Percentiles rank a stretch among this genome's conserved stretches.
phyloP scores from a whole-genome alignment of 2,329 filamentous ascomycete species.

The Claviceps fusiformis region DNA sequence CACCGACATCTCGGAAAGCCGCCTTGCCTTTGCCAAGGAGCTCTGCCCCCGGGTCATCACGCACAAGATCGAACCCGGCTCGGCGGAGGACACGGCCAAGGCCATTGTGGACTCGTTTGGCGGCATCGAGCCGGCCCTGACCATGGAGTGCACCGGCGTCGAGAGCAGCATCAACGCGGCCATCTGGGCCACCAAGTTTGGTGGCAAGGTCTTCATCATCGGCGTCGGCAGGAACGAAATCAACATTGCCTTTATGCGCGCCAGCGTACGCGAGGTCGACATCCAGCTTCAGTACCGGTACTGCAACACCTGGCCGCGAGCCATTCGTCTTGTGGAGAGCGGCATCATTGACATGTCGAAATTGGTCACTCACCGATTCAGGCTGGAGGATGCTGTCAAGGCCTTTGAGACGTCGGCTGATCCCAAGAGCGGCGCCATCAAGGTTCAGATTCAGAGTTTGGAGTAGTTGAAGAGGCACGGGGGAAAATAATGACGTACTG shows the following conservation, averaged over 20 bases:
- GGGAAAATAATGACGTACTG: too few relatives aligned
- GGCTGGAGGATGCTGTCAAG: conserved; percentile 72
- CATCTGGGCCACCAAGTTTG: conserved; percentile 86
- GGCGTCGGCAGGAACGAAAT: conserved; percentile 94
- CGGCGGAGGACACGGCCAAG: conserved; percentile 57
- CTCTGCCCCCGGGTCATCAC: conserved; percentile 69
- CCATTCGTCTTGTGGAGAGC: conserved; percentile 75
- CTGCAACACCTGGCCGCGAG: conserved; percentile 88
- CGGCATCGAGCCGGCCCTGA: conserved; percentile 66
- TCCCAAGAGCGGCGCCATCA: conserved; percentile 88
- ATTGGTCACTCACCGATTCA: conserved; percentile 79
- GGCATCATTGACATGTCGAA: conserved; percentile 69
- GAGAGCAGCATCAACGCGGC: conserved; percentile 77
- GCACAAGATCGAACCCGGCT: conserved; percentile 57
- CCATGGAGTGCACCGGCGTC: conserved; percentile 88
- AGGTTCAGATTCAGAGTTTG: conserved; percentile 80
- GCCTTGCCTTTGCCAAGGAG: conserved; percentile 72
- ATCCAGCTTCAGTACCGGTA: conserved; percentile 96
- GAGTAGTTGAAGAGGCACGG: too few relatives aligned
- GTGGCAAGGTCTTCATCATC: conserved; percentile 93
- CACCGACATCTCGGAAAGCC: conserved; percentile 83
- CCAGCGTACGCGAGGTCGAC: conserved; percentile 84
- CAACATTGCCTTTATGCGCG: conserved; percentile 87
- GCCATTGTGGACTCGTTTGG: conserved; percentile 57
- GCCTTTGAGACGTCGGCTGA: conserved; percentile 84